Evolutionary conservation across 2,329 filamentous ascomycete genomes (phyloP).

Genomic region (Elsinoe necatrix): DNA sequence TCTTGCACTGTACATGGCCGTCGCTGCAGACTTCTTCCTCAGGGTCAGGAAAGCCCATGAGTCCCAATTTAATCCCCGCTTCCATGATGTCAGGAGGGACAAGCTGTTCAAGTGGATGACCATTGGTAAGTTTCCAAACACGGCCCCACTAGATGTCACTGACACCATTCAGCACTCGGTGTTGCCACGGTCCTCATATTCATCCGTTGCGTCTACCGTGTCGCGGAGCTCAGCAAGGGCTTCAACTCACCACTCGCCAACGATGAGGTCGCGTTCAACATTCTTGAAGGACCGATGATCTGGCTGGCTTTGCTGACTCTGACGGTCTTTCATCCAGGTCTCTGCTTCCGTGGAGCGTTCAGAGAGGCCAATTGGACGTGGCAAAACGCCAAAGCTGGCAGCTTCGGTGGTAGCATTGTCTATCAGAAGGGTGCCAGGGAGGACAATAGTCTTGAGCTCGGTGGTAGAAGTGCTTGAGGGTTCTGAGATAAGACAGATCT

Average conservation of each 20-base stretch:
- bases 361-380: conserved; percentile 18
- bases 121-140: conserved; percentile 3
- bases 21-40: not conserved
- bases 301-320: conserved; percentile 35
- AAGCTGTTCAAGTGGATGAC: conserved; percentile 16
- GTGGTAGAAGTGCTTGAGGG: not conserved
- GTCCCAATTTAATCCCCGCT: conserved; percentile 9
- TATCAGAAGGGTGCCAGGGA: not conserved
- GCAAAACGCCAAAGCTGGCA: conserved; percentile 5
- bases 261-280: conserved; percentile 39
- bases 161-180: conserved; percentile 22
- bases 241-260: conserved; percentile 39
- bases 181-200: conserved; percentile 40
- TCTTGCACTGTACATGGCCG: conserved; percentile 36
- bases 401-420: not conserved
- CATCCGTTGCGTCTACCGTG: conserved; percentile 42
- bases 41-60: not conserved
- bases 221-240: conserved; percentile 42
- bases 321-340: conserved; percentile 40
- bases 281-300: conserved; percentile 45
- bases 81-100: conserved; percentile 11
- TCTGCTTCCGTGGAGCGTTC: conserved; percentile 20
- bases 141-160: not conserved
- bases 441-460: not conserved
- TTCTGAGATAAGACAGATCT: not conserved